A percentile compares a stretch with the other conserved stretches of the same genome.
phyloP scores from a whole-genome alignment of 306 rosid genomes.

The Medicago ruthenica region DNA sequence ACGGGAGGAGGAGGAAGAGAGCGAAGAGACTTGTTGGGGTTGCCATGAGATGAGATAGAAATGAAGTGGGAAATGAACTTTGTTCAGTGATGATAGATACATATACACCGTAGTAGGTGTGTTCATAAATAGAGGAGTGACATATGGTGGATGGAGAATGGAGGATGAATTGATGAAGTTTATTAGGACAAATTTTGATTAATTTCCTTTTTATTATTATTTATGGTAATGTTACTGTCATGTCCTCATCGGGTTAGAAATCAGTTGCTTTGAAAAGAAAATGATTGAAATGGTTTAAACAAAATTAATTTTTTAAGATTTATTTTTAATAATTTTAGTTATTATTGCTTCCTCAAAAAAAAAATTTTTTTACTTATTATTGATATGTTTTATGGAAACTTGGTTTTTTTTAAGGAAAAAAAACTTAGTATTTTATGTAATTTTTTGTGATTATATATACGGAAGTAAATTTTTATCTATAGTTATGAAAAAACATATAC shows the following conservation, averaged over 20 bases:
- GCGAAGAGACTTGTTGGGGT: constrained; percentile 24
- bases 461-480: no score
- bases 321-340: no score
- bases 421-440: no score
- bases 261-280: no score
- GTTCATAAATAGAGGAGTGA: constrained; percentile 29
- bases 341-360: no score
- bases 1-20: constrained; percentile 33
- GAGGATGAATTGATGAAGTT: not conserved
- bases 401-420: no score
- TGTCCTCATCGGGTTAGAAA: not conserved
- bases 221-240: not conserved
- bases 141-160: not conserved
- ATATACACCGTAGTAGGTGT: not conserved
- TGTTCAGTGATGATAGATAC: not conserved
- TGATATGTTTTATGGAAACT: no score
- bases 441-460: no score
- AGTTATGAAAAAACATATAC: no score
- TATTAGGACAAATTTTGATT: not conserved
- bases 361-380: no score
- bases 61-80: not conserved
- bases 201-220: not conserved
- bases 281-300: no score
- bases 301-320: no score
- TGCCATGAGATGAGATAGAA: constrained; percentile 40